Evolutionary conservation across 257 asterid genomes (phyloP).

Genomic region (Jacaranda mimosifolia): DNA sequence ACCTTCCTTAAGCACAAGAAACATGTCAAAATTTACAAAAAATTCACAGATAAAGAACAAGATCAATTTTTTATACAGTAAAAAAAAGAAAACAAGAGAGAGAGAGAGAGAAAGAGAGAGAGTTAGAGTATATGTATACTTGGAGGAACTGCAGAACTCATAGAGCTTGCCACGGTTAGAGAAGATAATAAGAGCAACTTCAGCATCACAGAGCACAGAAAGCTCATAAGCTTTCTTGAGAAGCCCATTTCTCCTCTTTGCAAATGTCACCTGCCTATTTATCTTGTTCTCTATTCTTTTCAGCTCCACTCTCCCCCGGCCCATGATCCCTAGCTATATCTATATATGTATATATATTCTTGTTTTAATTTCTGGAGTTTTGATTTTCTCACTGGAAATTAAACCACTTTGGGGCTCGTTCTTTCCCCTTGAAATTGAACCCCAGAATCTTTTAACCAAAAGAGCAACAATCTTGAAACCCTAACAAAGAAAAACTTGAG

Average conservation of each 20-base stretch:
- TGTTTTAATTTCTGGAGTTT: conserved; percentile 11
- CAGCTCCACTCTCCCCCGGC: conserved; percentile 91
- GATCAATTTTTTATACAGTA: background rate
- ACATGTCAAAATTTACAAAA: too few relatives aligned
- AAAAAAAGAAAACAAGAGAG: background rate
- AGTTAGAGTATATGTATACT: conserved; percentile 42
- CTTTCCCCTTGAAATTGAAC: too few relatives aligned
- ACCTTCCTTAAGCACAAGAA: background rate
- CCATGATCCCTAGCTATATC: conserved; percentile 50
- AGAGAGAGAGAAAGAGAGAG: conserved; percentile 10
- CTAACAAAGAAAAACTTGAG: conserved; percentile 43
- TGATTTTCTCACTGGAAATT: conserved; percentile 1
- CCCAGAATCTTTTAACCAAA: conserved; percentile 38
- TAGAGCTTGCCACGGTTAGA: conserved; percentile 95
- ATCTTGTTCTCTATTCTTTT: conserved; percentile 92
- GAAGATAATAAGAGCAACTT: conserved; percentile 85
- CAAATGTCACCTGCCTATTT: conserved; percentile 89
- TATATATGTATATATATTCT: conserved; percentile 19
- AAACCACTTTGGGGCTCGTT: background rate
- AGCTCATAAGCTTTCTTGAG: conserved; percentile 87
- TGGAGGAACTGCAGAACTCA: conserved; percentile 84
- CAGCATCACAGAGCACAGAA: conserved; percentile 85
- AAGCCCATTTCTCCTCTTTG: conserved; percentile 85
- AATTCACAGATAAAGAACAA: conserved; percentile 3
- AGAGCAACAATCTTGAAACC: conserved; percentile 50